Percentiles rank a stretch among this genome's conserved stretches.
phyloP scores from a whole-genome alignment of 1,284 basidiomycete species.

The Apiotrichum akiyoshidainum region DNA sequence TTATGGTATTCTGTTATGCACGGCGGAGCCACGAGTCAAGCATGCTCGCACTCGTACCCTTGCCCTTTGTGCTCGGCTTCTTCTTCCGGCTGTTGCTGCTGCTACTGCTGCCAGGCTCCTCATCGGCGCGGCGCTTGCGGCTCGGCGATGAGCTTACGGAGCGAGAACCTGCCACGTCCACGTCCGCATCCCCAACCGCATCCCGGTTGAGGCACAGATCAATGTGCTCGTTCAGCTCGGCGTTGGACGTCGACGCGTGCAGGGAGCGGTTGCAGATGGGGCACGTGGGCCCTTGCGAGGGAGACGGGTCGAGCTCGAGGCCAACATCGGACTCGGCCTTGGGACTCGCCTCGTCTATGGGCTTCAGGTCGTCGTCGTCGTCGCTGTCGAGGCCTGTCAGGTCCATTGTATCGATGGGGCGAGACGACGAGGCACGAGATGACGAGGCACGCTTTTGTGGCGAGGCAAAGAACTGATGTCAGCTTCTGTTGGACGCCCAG shows the following conservation, averaged over 20 bases:
- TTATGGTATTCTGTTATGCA: background rate
- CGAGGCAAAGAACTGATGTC: constrained; percentile 30
- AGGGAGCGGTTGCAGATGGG: constrained; percentile 42
- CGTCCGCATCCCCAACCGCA: constrained; percentile 18
- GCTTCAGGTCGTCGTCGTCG: constrained; percentile 17
- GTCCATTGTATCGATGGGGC: constrained; percentile 9
- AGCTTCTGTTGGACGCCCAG: background rate
- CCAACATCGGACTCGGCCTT: constrained; percentile 7
- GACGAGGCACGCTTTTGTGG: background rate
- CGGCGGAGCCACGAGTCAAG: constrained; percentile 26
- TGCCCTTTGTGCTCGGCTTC: background rate
- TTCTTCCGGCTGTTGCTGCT: constrained; percentile 1
- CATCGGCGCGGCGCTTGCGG: constrained; percentile 12
- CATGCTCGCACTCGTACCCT: constrained; percentile 15
- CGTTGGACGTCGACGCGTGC: constrained; percentile 35
- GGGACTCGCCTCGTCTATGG: constrained; percentile 6
- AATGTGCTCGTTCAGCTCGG: constrained; percentile 47
- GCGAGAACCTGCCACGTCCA: too few relatives aligned
- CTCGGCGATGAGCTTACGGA: constrained; percentile 19
- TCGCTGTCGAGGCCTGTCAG: constrained; percentile 18
- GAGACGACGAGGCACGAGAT: background rate
- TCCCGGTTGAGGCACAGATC: constrained; percentile 46
- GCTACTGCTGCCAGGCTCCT: background rate
- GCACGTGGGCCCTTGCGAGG: constrained; percentile 31
- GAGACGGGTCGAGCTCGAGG: constrained; percentile 14